Percentiles rank a stretch among this genome's conserved stretches.
Evolutionary conservation across 345 rosid genomes (phyloP).

Genomic region (Stellera chamaejasme): DNA sequence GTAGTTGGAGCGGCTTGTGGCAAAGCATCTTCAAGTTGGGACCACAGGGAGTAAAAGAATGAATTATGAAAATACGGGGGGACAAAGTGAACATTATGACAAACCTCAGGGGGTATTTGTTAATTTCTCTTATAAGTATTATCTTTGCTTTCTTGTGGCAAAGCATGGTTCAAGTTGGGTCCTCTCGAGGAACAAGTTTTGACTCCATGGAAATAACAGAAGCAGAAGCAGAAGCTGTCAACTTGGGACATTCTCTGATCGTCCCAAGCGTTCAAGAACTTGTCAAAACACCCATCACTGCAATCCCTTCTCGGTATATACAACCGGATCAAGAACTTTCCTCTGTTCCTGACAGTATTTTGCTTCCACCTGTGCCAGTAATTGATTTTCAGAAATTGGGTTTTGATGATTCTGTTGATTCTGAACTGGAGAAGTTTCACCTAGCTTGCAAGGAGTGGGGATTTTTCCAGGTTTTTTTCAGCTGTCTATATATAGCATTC

Average conservation of each 20-base stretch:
- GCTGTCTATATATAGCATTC: too few species aligned
- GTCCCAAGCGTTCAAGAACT: slow-evolving; percentile 45
- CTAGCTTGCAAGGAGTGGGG: slow-evolving; percentile 41
- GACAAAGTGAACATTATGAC: too few species aligned
- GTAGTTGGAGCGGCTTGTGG: too few species aligned
- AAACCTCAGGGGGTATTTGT: too few species aligned
- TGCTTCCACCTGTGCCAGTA: slow-evolving; percentile 22
- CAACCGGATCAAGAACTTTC: slow-evolving; percentile 13
- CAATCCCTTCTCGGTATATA: slow-evolving; percentile 34
- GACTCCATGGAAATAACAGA: not conserved
- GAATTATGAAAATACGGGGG: too few species aligned
- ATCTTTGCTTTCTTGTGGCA: too few species aligned
- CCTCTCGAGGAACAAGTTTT: too few species aligned
- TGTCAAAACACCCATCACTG: slow-evolving; percentile 20
- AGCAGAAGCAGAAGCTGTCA: slow-evolving; percentile 13
- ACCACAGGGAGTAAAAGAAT: too few species aligned
- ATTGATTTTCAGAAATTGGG: slow-evolving; percentile 30
- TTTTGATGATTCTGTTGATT: slow-evolving; percentile 7
- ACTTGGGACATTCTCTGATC: slow-evolving; percentile 37
- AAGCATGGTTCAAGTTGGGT: too few species aligned
- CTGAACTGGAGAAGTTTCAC: slow-evolving; percentile 24
- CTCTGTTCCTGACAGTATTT: not conserved
- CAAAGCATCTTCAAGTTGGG: too few species aligned
- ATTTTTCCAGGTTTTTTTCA: slow-evolving; percentile 26
- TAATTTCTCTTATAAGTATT: too few species aligned